These are phyloP conservation scores for Epichloe hybrida DNA, from an alignment of 2,329 filamentous ascomycete species.

Conservation along the genomic window DNA sequence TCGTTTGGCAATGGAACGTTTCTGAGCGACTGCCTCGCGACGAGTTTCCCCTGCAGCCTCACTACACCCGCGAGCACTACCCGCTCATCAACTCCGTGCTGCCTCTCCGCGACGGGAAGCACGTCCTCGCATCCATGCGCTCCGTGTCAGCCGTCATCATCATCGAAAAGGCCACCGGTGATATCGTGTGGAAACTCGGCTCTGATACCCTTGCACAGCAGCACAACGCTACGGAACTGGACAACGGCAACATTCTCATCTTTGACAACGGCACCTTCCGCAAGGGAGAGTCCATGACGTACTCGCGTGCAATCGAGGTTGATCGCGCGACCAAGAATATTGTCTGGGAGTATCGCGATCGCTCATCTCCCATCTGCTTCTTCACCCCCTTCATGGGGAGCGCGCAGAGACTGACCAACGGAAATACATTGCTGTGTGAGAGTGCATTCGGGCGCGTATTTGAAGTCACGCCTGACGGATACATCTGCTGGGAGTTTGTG, in stretches of 20 bases:
- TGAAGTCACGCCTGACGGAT: conserved; percentile 14
- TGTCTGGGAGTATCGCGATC: conserved; percentile 18
- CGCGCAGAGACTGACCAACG: conserved; percentile 15
- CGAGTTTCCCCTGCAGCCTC: conserved; percentile 16
- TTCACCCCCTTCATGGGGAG: conserved; percentile 20
- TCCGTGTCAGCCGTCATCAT: conserved; percentile 17
- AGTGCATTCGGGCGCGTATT: conserved; percentile 16
- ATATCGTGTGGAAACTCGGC: conserved; percentile 16
- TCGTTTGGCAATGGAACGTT: conserved; percentile 18
- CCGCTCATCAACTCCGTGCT: conserved; percentile 18
- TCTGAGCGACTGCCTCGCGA: conserved; percentile 14
- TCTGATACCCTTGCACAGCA: conserved; percentile 15
- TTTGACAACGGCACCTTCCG: conserved; percentile 19
- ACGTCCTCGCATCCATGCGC: conserved; percentile 16
- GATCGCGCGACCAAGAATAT: conserved; percentile 12
- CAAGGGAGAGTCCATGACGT: conserved; percentile 16
- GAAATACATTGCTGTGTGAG: conserved; percentile 16
- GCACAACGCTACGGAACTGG: conserved; percentile 17
- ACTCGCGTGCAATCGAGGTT: conserved; percentile 14
- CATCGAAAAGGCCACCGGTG: conserved; percentile 13
- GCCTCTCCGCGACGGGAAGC: conserved; percentile 15
- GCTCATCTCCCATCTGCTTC: conserved; percentile 16
- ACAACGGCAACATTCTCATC: conserved; percentile 19
- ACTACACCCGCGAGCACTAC: conserved; percentile 19
- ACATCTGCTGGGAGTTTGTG: conserved; percentile 18